Evolutionary conservation across 1,284 basidiomycete genomes (phyloP).

Genomic region (Ustilago tritici): DNA sequence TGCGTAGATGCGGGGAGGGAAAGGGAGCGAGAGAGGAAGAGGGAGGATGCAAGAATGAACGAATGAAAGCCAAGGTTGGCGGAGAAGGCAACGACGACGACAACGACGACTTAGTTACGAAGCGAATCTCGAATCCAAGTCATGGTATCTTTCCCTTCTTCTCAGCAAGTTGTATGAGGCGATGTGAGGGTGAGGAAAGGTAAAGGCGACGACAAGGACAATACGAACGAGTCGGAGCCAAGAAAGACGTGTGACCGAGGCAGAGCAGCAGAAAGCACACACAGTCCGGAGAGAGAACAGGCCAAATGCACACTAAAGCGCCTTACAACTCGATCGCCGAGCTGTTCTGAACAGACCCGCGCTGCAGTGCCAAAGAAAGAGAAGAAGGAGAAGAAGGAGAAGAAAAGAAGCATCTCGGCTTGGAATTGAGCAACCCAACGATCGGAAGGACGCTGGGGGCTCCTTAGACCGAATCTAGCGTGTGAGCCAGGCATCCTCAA

Average conservation of each 20-base stretch:
- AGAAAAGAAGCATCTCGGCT: slow-evolving; percentile 8
- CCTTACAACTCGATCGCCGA: slow-evolving; percentile 3
- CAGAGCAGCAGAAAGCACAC: background rate
- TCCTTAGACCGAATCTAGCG: background rate
- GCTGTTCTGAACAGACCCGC: background rate
- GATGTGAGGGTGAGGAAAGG: slow-evolving; percentile 2
- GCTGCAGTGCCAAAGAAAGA: background rate
- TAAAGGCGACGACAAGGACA: background rate
- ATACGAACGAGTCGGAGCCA: background rate
- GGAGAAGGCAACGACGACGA: slow-evolving; percentile 10
- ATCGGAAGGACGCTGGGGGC: background rate
- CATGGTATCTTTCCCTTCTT: background rate
- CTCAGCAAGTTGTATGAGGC: background rate
- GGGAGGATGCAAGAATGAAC: slow-evolving; percentile 5
- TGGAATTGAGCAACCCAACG: slow-evolving; percentile 13
- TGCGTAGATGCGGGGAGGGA: background rate
- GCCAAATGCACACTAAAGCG: background rate
- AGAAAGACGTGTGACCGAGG: slow-evolving; percentile 18
- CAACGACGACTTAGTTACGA: background rate
- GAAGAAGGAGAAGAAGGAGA: background rate
- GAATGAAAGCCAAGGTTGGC: background rate
- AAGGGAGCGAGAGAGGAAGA: background rate
- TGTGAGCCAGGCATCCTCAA: background rate
- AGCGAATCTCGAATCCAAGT: slow-evolving; percentile 3
- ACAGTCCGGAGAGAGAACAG: background rate